phyloP scores from a whole-genome alignment of 2,329 filamentous ascomycete species.

The Cladosporium colombiae region DNA sequence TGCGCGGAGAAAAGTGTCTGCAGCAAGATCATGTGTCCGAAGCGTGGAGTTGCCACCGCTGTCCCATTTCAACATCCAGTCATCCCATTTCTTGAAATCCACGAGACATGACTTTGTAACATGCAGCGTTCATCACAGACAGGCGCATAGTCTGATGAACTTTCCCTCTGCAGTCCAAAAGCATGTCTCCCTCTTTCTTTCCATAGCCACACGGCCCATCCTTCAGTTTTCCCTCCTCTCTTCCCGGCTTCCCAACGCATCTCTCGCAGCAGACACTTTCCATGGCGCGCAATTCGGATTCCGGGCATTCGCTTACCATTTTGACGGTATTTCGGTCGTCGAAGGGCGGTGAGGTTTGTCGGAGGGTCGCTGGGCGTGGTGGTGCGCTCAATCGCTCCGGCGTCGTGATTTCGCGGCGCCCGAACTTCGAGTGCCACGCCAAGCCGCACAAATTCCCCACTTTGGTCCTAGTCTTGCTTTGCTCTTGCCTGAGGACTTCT shows the following conservation, averaged over 20 bases:
- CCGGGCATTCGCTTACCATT: conserved; percentile 24
- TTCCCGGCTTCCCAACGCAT: neutral
- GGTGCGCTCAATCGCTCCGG: conserved; percentile 5
- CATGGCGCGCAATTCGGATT: neutral
- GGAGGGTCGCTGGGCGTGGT: conserved; percentile 16
- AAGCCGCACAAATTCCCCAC: conserved; percentile 12
- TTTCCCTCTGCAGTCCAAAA: neutral
- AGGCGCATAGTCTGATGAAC: conserved; percentile 1
- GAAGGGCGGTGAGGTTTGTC: conserved; percentile 21
- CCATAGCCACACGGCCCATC: neutral
- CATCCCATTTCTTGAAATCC: conserved; percentile 15
- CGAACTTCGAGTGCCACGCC: conserved; percentile 5
- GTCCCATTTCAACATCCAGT: conserved; percentile 18
- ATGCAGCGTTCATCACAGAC: conserved; percentile 8
- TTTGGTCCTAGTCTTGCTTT: neutral
- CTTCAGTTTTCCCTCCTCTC: neutral
- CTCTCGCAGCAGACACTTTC: conserved; percentile 14
- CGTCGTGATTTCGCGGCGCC: conserved; percentile 7
- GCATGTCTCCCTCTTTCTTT: conserved; percentile 8
- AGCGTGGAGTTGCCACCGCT: conserved; percentile 14
- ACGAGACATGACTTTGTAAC: neutral
- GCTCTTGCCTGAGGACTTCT: neutral
- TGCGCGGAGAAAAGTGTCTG: conserved; percentile 18
- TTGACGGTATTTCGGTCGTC: conserved; percentile 25
- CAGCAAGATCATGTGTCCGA: conserved; percentile 13